These are phyloP conservation scores for Cornus florida DNA, from an alignment of 148 eudicot genomes.

Conservation along the genomic window DNA sequence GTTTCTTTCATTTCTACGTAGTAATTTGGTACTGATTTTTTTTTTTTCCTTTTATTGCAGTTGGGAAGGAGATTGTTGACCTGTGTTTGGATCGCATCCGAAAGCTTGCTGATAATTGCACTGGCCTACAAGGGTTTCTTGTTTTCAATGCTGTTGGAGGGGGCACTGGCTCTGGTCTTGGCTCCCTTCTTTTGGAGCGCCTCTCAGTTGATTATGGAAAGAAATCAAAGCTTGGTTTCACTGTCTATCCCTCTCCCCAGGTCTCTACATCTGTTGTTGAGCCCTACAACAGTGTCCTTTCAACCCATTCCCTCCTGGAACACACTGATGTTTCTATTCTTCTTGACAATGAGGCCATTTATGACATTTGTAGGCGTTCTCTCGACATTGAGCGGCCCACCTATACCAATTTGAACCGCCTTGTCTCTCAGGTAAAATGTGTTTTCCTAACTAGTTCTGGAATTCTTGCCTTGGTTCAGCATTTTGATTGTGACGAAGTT, in stretches of 20 bases:
- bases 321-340: constrained; percentile 24
- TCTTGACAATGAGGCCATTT: constrained; percentile 24
- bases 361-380: constrained; percentile 24
- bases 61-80: constrained; percentile 24
- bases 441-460: neutral
- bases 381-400: constrained; percentile 25
- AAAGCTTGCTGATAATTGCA: constrained; percentile 24
- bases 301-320: constrained; percentile 20
- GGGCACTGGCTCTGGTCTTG: constrained; percentile 23
- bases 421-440: constrained; percentile 20
- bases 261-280: constrained; percentile 26
- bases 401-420: constrained; percentile 22
- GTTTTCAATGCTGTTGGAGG: constrained; percentile 25
- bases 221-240: constrained; percentile 24
- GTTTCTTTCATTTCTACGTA: neutral
- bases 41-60: neutral
- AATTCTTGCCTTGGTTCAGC: neutral
- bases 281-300: constrained; percentile 26
- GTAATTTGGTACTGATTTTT: neutral
- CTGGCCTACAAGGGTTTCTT: constrained; percentile 23
- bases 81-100: constrained; percentile 22
- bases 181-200: constrained; percentile 21
- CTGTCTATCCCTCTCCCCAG: constrained; percentile 24
- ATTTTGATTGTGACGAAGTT: neutral
- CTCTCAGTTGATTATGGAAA: constrained; percentile 22